Evolutionary conservation across 805 yeast genomes (phyloP).

Genomic region (Starmerella apis): DNA sequence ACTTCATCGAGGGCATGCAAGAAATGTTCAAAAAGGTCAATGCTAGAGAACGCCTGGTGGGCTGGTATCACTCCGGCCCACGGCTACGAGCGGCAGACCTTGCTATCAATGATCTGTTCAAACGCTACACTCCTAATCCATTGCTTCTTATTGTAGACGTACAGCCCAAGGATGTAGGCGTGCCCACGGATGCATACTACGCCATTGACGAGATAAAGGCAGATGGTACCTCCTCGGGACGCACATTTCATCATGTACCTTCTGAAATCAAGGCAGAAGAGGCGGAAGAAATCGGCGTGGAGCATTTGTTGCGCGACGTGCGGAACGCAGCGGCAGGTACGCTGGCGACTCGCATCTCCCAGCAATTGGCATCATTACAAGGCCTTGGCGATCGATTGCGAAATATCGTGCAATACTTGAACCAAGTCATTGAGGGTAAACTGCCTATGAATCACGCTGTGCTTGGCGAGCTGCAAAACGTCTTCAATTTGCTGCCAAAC

Average conservation of each 20-base stretch:
- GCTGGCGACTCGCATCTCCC: conserved; percentile 73
- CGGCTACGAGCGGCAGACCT: conserved; percentile 78
- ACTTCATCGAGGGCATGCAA: conserved; percentile 89
- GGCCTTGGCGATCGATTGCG: conserved; percentile 71
- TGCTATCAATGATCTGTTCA: conserved; percentile 82
- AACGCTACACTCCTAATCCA: conserved; percentile 70
- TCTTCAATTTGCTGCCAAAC: conserved; percentile 86
- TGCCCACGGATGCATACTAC: conserved; percentile 90
- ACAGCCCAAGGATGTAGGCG: conserved; percentile 70
- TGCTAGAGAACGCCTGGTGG: conserved; percentile 90
- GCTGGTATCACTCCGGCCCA: conserved; percentile 99
- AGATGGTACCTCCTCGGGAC: conserved; percentile 87
- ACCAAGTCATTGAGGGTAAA: conserved; percentile 55
- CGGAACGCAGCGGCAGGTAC: conserved; percentile 96
- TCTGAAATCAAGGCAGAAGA: conserved; percentile 93
- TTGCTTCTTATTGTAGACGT: conserved; percentile 85
- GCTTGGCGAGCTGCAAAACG: conserved; percentile 85
- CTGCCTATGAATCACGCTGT: conserved; percentile 85
- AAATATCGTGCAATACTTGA: conserved; percentile 69
- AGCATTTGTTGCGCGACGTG: conserved; percentile 84
- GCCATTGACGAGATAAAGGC: conserved; percentile 93
- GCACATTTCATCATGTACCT: conserved; percentile 87
- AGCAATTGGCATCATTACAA: conserved; percentile 75
- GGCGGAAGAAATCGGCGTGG: conserved; percentile 98
- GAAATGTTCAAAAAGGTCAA: conserved; percentile 97